Percentiles rank a stretch among this genome's conserved stretches.
These are phyloP conservation scores for Nemania sp. DNA, from an alignment of 2,329 filamentous ascomycete genomes.

Conservation along the genomic window DNA sequence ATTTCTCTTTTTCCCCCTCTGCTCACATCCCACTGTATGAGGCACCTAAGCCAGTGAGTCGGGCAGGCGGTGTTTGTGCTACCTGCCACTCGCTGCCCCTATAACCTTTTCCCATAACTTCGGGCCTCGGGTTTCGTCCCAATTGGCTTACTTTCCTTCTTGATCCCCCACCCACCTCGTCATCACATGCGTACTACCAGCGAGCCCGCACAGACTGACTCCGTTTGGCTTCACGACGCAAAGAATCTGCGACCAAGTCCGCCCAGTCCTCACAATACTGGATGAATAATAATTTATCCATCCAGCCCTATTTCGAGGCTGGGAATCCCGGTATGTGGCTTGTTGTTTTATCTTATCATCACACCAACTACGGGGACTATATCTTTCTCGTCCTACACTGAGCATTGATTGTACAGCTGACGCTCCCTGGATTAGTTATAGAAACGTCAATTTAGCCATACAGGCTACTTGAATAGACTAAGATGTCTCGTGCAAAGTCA, in stretches of 20 bases:
- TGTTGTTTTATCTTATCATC: neutral
- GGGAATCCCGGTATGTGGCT: neutral
- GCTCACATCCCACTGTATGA: too few species aligned
- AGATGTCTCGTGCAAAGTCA: constrained; percentile 30
- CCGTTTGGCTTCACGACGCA: too few species aligned
- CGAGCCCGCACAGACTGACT: too few species aligned
- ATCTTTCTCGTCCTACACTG: neutral
- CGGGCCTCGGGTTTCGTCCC: too few species aligned
- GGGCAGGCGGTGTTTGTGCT: too few species aligned
- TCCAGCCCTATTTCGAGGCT: neutral
- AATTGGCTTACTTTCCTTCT: too few species aligned
- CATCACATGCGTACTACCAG: too few species aligned
- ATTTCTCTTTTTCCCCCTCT: too few species aligned
- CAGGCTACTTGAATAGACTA: neutral
- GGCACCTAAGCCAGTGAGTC: too few species aligned
- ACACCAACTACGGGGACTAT: neutral
- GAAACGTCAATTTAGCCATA: neutral
- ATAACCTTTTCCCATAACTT: too few species aligned
- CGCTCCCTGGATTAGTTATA: neutral
- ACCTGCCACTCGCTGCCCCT: too few species aligned
- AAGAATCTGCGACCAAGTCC: neutral
- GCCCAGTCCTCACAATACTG: neutral
- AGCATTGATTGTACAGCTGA: neutral
- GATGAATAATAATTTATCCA: neutral
- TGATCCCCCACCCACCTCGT: too few species aligned